Evolutionary conservation across 768 basidiomycete species (phyloP), one percentile per base, ranked within the genome.

Genomic region (Gautieria morchelliformis): DNA sequence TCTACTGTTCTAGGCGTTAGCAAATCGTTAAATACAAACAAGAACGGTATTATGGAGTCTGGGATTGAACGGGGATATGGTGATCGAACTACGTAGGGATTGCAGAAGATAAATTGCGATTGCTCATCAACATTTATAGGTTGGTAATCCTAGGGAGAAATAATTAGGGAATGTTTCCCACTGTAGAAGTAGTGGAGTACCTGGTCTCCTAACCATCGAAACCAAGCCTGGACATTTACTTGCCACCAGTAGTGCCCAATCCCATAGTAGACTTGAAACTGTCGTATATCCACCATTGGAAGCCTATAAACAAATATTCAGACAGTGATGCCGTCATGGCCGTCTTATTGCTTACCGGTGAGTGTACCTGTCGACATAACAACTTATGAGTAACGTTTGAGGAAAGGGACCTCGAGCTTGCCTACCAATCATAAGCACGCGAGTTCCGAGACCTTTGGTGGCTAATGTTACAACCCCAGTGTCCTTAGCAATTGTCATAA

Each of bases 271-370:
- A 58, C 78, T 92, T 92, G 82, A 91, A 92, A 52, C 81, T 75
- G 69, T 92, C 91, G 70, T 92, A 93, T 72, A 93, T 90, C 87
- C 89, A 91, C 89, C 88, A 90, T 78, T 90, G 87, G 86, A 89
- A 89, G 66, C 87, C 90, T 75, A 72, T 77, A 61, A 77, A 59
- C 70, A 67, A 62, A 44, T 1, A 27, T 27, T 48, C 19, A 39
- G 30, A 42, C 39, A 30, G 14, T 27, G 24, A 47, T 19, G 12
- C 12, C 20, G 19, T 22, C 35, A 6, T 4, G 5, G 17, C 40
- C 30, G 15, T 24, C 54, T 20, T 22, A 30, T 37, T 1, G 60
- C 72, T 65, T 58, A 72, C 74, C 75, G 56, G 76, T 77, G 61
- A 78, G 62, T 30, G 76, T 78, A 67, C 37, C 24, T 52, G 24